phyloP scores from a whole-genome alignment of 2,329 filamentous ascomycete genomes.

The Chaetomiaceae sp. region DNA sequence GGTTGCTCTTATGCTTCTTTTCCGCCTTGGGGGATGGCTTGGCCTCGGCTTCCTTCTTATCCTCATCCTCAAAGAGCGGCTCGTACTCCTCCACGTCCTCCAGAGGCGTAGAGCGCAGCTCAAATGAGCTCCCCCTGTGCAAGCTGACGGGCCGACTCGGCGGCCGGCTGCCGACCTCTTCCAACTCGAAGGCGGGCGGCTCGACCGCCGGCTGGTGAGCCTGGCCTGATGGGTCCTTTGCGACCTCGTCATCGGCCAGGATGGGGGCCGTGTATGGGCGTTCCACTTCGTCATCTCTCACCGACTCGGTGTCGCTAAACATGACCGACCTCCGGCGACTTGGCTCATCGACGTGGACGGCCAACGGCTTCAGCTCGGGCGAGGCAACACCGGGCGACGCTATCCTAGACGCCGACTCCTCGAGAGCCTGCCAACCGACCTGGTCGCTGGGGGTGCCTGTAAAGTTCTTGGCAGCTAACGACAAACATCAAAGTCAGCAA shows the following conservation, averaged over 20 bases:
- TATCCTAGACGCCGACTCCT: constrained; percentile 76
- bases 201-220: constrained; percentile 76
- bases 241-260: constrained; percentile 80
- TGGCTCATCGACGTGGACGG: constrained; percentile 75
- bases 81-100: constrained; percentile 94
- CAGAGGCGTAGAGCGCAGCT: constrained; percentile 63
- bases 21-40: constrained; percentile 31
- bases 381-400: constrained; percentile 59
- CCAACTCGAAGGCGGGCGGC: constrained; percentile 57
- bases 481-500: too few relatives aligned
- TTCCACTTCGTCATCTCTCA: constrained; percentile 48
- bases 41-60: constrained; percentile 40
- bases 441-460: constrained; percentile 82
- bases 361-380: constrained; percentile 35
- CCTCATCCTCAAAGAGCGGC: constrained; percentile 82
- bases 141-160: constrained; percentile 61
- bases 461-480: constrained; percentile 57
- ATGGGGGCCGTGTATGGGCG: constrained; percentile 70
- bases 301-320: constrained; percentile 40
- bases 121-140: constrained; percentile 50
- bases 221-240: constrained; percentile 64
- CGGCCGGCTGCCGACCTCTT: constrained; percentile 56
- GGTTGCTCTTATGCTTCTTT: constrained; percentile 42
- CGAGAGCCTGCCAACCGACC: constrained; percentile 79
- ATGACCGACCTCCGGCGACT: constrained; percentile 41